Percentiles rank a stretch among this genome's conserved stretches.
Conservation (phyloP, 169 alveolate genomes). For the Eimeria necatrix region DNA sequence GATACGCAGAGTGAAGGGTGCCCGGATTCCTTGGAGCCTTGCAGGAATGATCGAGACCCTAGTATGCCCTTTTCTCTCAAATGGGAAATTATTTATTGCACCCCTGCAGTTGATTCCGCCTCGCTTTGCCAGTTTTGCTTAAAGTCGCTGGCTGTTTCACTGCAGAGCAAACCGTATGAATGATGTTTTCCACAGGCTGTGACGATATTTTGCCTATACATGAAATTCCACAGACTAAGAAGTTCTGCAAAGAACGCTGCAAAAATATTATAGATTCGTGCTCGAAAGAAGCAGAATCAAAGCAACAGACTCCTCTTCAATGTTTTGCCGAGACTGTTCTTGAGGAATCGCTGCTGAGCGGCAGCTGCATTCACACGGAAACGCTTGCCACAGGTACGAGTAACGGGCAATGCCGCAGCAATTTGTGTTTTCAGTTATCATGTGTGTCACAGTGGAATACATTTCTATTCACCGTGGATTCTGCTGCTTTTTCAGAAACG, state of each 20-base stretch:
- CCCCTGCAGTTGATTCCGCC: not conserved
- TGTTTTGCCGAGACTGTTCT: slow-evolving; percentile 26
- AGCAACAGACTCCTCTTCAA: slow-evolving; percentile 18
- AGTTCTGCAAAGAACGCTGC: slow-evolving; percentile 56
- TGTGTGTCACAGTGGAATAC: not conserved
- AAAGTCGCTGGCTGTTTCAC: not conserved
- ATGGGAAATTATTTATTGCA: not conserved
- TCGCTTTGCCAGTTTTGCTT: not conserved
- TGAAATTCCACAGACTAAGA: not conserved
- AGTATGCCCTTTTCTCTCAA: slow-evolving; percentile 51
- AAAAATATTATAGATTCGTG: not conserved
- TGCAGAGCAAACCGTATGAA: not conserved
- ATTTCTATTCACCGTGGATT: not conserved
- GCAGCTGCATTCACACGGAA: slow-evolving; percentile 30
- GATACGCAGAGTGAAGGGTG: slow-evolving; percentile 55
- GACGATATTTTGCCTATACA: slow-evolving; percentile 57
- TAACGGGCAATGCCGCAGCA: not conserved
- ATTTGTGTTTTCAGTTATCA: too few relatives aligned
- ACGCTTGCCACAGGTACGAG: slow-evolving; percentile 50
- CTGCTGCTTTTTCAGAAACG: slow-evolving; percentile 28
- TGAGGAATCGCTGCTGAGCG: slow-evolving; percentile 23
- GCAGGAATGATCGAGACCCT: slow-evolving; percentile 65
- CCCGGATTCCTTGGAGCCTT: slow-evolving; percentile 44
- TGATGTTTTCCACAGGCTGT: slow-evolving; percentile 56
- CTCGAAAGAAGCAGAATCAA: not conserved